Evolutionary conservation across 352 stramenopile genomes (phyloP), one percentile per base, ranked within the genome.

Genomic region (Phytophthora pini): DNA sequence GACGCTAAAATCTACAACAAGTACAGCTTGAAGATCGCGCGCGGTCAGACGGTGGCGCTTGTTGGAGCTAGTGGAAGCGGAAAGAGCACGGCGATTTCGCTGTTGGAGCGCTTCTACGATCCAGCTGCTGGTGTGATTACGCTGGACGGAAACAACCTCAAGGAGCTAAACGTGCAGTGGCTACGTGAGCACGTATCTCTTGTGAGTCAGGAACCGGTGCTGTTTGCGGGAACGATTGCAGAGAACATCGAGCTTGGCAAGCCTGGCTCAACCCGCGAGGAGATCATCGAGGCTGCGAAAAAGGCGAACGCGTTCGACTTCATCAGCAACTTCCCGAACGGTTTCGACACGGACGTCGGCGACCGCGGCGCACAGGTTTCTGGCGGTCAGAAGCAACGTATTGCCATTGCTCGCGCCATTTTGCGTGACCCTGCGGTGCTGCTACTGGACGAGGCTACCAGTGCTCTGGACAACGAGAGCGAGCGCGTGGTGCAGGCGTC

Each of bases 1-100:
- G 70, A 77, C n/a, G 70, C 70, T 17, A 72, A 69, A 32, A 77
- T 77, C 40, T 77, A 77, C 61, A 77, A 68, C 56, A 77, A 77
- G 4, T 77, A 77, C 40, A 63, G 38, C 36, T 43, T 77, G 45
- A 77, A 74, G 38, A 65, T 77, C 34, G 56, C 49, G 17, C 65
- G 70, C 31, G 70, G 70, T n/a, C 70, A 77, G 34, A 77, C 70
- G 39, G 70, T 77, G 10, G 70, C 70, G 17, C 65, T 77, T 26
- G 70, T 77, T 4, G 70, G 70, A 15, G 70, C 61, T 6, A 77
- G 70, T 44, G 70, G 70, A 31, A 77, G 70, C 12, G 70, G 70
- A 17, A 77, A 77, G 40, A 77, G 70, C 49, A 77, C 70, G 9
- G 70, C 70, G 22, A 77, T 77, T 15, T 72, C 70, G 9, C 41